Conservation (phyloP, 257 asterid species). For the Phtheirospermum japonicum region DNA sequence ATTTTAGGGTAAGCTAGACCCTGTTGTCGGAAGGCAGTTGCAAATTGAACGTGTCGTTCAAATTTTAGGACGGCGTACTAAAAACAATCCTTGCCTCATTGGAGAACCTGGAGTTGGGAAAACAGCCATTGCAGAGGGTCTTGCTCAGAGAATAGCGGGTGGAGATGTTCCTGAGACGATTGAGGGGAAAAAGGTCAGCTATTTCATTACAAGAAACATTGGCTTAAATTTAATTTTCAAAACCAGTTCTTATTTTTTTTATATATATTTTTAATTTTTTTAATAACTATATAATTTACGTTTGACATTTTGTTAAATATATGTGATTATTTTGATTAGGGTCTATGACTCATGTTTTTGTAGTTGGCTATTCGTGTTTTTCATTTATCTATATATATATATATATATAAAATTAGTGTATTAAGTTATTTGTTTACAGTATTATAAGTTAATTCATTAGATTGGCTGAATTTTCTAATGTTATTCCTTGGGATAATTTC, state of each 20-base stretch:
- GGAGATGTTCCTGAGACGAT: constrained; percentile 98
- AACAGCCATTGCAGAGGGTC: constrained; percentile 98
- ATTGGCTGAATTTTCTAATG: background rate
- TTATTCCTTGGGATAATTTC: constrained; percentile 21
- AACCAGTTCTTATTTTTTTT: too few relatives aligned
- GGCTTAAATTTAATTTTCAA: background rate
- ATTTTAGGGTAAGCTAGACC: constrained; percentile 90
- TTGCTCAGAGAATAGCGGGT: constrained; percentile 90
- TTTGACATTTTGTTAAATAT: background rate
- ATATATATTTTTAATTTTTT: too few relatives aligned
- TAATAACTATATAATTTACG: background rate
- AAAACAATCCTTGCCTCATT: constrained; percentile 95
- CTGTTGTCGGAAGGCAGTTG: constrained; percentile 89
- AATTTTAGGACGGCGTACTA: constrained; percentile 94
- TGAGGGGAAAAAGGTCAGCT: constrained; percentile 88
- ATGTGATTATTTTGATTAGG: background rate
- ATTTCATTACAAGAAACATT: constrained; percentile 1
- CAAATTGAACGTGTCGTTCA: constrained; percentile 98
- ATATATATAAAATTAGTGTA: background rate
- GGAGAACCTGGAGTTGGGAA: constrained; percentile 99
- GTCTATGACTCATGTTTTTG: background rate
- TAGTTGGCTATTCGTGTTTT: background rate
- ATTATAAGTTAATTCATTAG: background rate
- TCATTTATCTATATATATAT: background rate
- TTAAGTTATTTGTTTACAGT: background rate